phyloP scores from a whole-genome alignment of 768 basidiomycete species.

The Mycena crocata region DNA sequence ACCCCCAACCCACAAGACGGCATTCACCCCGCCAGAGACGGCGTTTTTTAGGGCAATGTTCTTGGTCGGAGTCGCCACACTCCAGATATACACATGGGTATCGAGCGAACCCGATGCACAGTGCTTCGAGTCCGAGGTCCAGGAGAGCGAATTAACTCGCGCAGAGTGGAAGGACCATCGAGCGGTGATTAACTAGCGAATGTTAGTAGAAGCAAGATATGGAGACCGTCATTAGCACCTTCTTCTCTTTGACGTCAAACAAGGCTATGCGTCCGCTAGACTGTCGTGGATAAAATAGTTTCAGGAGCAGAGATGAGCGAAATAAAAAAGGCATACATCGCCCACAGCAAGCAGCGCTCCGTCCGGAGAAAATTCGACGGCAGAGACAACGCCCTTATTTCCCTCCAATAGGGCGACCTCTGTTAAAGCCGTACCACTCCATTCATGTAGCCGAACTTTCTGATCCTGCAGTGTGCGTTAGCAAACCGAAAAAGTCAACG shows the following conservation, averaged over 20 bases:
- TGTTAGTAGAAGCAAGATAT: neutral
- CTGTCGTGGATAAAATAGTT: slow-evolving; percentile 51
- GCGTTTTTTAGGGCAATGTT: slow-evolving; percentile 90
- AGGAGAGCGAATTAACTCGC: slow-evolving; percentile 81
- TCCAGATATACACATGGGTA: slow-evolving; percentile 92
- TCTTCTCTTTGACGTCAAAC: slow-evolving; percentile 75
- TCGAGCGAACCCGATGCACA: slow-evolving; percentile 93
- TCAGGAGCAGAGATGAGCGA: neutral
- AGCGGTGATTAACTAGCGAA: slow-evolving; percentile 63
- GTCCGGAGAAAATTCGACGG: slow-evolving; percentile 84
- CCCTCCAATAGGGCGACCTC: slow-evolving; percentile 70
- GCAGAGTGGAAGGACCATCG: slow-evolving; percentile 91
- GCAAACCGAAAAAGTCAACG: slow-evolving; percentile 2
- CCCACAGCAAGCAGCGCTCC: slow-evolving; percentile 82
- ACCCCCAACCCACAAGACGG: slow-evolving; percentile 80
- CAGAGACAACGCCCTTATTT: slow-evolving; percentile 77
- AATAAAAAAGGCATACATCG: slow-evolving; percentile 71
- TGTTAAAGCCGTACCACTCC: slow-evolving; percentile 73
- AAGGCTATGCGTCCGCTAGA: slow-evolving; percentile 85
- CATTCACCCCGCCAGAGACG: slow-evolving; percentile 84
- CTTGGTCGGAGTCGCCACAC: slow-evolving; percentile 73
- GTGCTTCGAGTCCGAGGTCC: slow-evolving; percentile 79
- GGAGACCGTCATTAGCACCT: slow-evolving; percentile 51
- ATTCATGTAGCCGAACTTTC: slow-evolving; percentile 79
- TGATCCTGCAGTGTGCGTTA: slow-evolving; percentile 61